Evolutionary conservation across 805 yeast species (phyloP).

Genomic region (Candida golubevii): DNA sequence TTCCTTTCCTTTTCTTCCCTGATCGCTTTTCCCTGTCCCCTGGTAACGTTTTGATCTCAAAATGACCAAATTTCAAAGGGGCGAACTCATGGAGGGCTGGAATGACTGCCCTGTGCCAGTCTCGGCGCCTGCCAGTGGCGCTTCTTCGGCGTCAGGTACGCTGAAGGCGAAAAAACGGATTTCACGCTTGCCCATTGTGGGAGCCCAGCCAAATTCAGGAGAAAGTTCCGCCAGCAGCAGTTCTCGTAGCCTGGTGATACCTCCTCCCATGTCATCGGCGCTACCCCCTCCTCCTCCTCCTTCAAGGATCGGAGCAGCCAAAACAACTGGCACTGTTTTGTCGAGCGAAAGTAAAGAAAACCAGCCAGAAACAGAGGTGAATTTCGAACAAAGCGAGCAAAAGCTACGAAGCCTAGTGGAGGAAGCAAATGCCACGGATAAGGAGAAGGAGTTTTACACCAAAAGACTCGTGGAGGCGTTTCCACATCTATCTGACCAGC

Average conservation of each 20-base stretch:
- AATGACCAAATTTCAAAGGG: constrained; percentile 34
- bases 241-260: constrained; percentile 5
- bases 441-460: constrained; percentile 9
- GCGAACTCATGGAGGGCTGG: constrained; percentile 50
- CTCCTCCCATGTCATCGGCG: constrained; percentile 1
- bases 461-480: constrained; percentile 11
- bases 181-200: constrained; percentile 7
- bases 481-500: constrained; percentile 6
- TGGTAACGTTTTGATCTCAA: neutral
- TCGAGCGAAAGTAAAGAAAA: neutral
- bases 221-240: constrained; percentile 4
- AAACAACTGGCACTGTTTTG: neutral
- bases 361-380: neutral
- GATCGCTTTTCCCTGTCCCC: no score
- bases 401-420: constrained; percentile 9
- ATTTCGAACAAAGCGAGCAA: constrained; percentile 1
- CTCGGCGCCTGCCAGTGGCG: constrained; percentile 11
- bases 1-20: no score
- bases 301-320: neutral
- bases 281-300: neutral
- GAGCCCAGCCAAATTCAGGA: neutral
- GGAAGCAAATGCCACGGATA: constrained; percentile 1
- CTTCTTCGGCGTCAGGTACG: constrained; percentile 3
- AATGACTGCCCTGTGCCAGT: constrained; percentile 52
- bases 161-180: constrained; percentile 11